Conservation (phyloP, 805 yeast genomes). For the Metschnikowia noctiluminum region DNA sequence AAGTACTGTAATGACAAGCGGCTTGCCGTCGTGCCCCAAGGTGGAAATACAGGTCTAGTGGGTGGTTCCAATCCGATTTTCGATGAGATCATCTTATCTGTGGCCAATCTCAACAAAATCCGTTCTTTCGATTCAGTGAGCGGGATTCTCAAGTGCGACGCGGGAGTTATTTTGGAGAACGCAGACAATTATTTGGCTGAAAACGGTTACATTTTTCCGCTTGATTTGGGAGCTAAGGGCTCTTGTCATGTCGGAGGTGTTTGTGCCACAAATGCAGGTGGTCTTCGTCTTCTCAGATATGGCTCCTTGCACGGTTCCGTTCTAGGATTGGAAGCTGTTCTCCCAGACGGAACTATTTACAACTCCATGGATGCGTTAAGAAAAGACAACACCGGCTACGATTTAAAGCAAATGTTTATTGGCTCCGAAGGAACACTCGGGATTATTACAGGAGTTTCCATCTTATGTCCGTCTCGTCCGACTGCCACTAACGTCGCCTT, state of each 20-base stretch:
- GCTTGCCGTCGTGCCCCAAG: conserved; percentile 91
- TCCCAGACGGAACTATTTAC: conserved; percentile 82
- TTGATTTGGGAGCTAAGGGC: conserved; percentile 95
- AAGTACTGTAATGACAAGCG: conserved; percentile 74
- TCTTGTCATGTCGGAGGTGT: conserved; percentile 95
- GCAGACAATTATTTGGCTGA: conserved; percentile 79
- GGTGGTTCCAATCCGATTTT: conserved; percentile 93
- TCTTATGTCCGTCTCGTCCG: conserved; percentile 87
- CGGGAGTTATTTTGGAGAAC: conserved; percentile 83
- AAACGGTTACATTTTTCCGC: conserved; percentile 85
- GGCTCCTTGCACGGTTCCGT: conserved; percentile 93
- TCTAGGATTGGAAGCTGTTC: conserved; percentile 86
- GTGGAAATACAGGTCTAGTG: conserved; percentile 94
- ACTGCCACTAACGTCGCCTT: conserved; percentile 83
- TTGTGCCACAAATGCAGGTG: conserved; percentile 96
- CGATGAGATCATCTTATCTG: conserved; percentile 79
- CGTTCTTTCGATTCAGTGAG: conserved; percentile 78
- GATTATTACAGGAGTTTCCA: conserved; percentile 83
- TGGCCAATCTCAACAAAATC: conserved; percentile 68
- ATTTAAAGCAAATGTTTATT: conserved; percentile 85
- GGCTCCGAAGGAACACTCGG: conserved; percentile 95
- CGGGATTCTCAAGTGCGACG: conserved; percentile 85
- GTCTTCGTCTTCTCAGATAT: conserved; percentile 78
- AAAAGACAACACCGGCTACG: conserved; percentile 95
- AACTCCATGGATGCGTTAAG: conserved; percentile 81